Base-by-base conservation (phyloP, 306 rosid genomes). In the Citrullus colocynthis region DNA sequence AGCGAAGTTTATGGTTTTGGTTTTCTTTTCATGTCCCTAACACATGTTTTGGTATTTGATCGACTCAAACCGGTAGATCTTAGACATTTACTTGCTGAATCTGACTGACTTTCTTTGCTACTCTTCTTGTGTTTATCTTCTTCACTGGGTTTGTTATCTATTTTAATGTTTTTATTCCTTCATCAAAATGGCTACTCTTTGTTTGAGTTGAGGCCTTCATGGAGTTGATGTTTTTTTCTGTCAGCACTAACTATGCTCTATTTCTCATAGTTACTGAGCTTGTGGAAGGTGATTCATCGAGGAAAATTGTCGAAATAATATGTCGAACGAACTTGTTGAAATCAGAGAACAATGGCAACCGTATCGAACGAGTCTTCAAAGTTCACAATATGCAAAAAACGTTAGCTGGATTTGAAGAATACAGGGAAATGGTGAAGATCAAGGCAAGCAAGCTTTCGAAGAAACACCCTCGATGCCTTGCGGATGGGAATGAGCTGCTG, bases 371-470 rank as follows among this genome's bases (percentile, higher is more conserved):
- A 81, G 97, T 93, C 30, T 78, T 93, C 66, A 95, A 95, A 78
- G 99, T 95, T 4, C 99, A 95, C 82, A 95, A 95, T 86, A 95
- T 92, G 99, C 99, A 95, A 62, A 92, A 81, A 69, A 92, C 97
- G 24, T 83, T 92, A n/a, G 93, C 97, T 34, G 61, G 91, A 75
- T 95, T 95, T 15, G 99, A 95, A 83, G 99, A 92, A 52, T 86
- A 95, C 81, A 83, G 99, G 42, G 99, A 95, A 30, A 86, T 81
- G 81, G 99, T 95, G 78, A 95, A 95, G 72, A 84, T 85, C 77
- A 92, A 92, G 77, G 97, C 99, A 42, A 92, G 92, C 83, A 95
- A 92, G 56, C 99, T 95, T 76, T 87, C 85, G 2, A 95, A 95
- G 93, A 95, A 95, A 78, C 99, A 95, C 70, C 97, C 99, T 30